Base-by-base conservation (phyloP, 495 filamentous ascomycete species). In the Penicillium steckii region DNA sequence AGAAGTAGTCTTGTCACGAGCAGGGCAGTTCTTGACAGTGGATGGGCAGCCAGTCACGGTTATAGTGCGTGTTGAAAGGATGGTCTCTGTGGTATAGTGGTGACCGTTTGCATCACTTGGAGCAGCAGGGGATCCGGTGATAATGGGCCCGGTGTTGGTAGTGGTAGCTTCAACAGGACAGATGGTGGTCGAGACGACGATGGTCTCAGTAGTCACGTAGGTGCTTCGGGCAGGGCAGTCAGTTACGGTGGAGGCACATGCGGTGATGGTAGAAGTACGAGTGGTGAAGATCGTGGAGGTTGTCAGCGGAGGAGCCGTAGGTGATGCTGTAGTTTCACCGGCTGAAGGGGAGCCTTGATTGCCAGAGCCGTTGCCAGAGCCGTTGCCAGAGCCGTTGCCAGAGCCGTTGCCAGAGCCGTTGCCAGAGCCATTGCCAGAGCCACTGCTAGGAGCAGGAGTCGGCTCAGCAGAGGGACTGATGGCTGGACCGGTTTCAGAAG, bases 211-310 rank as follows among this genome's bases (percentile, higher is more conserved):
- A 13, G 58, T 58, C 19, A 54, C 48, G 37, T 55, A 51, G 19
- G 63, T 50, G 17, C 44, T 15, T 51, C 44, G 42, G 3, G 51
- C 56, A 5, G 64, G 66, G 30, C 66, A 69, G 55, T 68, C 19
- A 10, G 57, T 51, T 1, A 70, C 60, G 5, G 55, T 58, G 3
- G 64, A 44, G 4, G 55, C 55, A 55, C 70, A 72, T 37, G 61
- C 57, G 19, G 69, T 72, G 52, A 70, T 64, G 10, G 71, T 74
- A 56, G 49, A 37, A 32, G 56, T 57, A 12, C 58, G 54, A 6
- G 71, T 74, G 26, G 60, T 60, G 50, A 67, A 69, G 41, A 74
- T 46, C 10, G 69, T 71, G 3, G 69, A 72, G 18, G 69, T 74
- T 2, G 64, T 71, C 13, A 48, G 32, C 21, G 38, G 29, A 21